Evolutionary conservation across 1,284 basidiomycete species (phyloP).

Genomic region (Rhodotorula sp.): DNA sequence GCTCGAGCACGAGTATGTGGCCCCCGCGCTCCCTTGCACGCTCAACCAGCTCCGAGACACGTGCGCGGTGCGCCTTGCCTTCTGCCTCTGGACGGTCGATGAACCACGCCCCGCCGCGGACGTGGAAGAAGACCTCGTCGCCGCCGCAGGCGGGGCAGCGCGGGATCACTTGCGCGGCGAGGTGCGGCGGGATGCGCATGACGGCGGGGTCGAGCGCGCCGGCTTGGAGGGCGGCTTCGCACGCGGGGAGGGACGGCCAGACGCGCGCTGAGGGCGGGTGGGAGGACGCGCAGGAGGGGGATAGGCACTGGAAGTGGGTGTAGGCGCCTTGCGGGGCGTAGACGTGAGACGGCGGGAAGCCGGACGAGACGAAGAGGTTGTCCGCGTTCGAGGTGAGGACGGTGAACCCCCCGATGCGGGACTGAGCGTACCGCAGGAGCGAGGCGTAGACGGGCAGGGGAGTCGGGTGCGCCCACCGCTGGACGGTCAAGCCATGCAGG

Average conservation of each 20-base stretch:
- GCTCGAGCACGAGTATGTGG: constrained; percentile 21
- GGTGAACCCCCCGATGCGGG: constrained; percentile 11
- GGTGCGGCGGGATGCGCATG: constrained; percentile 18
- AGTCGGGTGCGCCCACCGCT: constrained; percentile 4
- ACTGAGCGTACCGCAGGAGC: constrained; percentile 6
- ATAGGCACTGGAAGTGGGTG: constrained; percentile 30
- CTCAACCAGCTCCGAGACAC: constrained; percentile 1
- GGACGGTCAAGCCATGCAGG: constrained; percentile 12
- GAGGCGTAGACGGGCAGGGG: constrained; percentile 16
- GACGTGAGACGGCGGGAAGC: constrained; percentile 11
- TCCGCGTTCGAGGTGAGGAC: constrained; percentile 37
- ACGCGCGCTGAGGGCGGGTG: background rate
- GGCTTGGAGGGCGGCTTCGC: constrained; percentile 7
- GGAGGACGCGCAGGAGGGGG: background rate
- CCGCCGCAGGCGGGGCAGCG: constrained; percentile 23
- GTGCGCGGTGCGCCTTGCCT: constrained; percentile 1
- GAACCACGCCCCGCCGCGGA: constrained; percentile 31
- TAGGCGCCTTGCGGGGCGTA: constrained; percentile 28
- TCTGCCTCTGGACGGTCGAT: constrained; percentile 12
- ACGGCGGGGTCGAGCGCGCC: constrained; percentile 1
- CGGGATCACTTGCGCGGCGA: constrained; percentile 21
- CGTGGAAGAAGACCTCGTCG: constrained; percentile 23
- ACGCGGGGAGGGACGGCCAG: constrained; percentile 15
- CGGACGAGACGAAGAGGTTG: constrained; percentile 24
- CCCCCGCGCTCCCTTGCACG: constrained; percentile 1